Evolutionary conservation across 805 yeast species (phyloP), one percentile per base, ranked within the genome.

Genomic region (Saccharomycopsis microspora): DNA sequence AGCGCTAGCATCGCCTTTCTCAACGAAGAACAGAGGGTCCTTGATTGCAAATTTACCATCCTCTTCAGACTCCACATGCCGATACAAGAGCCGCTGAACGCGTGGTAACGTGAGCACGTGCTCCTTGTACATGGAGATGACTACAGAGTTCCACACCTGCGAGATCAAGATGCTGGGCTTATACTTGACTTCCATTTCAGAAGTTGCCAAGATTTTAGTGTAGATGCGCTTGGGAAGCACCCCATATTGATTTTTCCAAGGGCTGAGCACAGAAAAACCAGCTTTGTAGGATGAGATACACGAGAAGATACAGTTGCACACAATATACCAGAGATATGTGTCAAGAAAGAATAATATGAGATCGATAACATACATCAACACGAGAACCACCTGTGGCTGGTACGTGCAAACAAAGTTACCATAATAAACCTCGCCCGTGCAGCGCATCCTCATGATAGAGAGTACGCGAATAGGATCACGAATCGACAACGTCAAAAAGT

Each of bases 191-290:
- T 70, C 71, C 67, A 69, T 66, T 43, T 69, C 73, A 3, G 72
- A 59, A 32, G 97, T 93, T 41, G 97, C 97, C 68, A 93, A 76
- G 56, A 93, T 82, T 79, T 94, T 93, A 47, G 97, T 86, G 75
- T 90, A 93, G 56, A 93, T 87, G 80, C 98, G 88, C 80, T 90
- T 90, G 63, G 98, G 99, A 64, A 93, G 72, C 67, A 97, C 82
- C 47, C 96, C 80, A 74, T 89, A 94, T 59, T 93, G 88, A 66
- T 93, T 94, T 78, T 97, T 86, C 99, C 99, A 93, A 52, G 99
- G 99, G 41, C 98, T 93, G 74, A 89, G 79, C 56, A 93, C 89
- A 41, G 99, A 93, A 60, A 93, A 88, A 80, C 99, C 99, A 66
- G 93, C 76, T 75, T 89, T 90, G 77, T 94, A 93, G 9, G 98